Evolutionary conservation across 2,329 filamentous ascomycete species (phyloP).

Genomic region (Epichloe sp.): DNA sequence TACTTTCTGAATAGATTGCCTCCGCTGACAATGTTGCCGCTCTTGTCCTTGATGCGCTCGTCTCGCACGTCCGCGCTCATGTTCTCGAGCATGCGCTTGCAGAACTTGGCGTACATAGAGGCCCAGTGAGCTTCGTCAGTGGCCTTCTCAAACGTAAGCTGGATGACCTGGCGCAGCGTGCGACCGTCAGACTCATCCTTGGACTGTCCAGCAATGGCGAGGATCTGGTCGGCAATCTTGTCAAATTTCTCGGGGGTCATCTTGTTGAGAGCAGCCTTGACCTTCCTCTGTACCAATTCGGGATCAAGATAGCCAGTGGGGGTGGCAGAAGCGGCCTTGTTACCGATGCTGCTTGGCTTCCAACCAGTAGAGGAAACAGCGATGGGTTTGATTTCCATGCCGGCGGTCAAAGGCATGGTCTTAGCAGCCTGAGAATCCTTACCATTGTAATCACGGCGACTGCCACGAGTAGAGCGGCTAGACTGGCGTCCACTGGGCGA

Average conservation of each 20-base stretch:
- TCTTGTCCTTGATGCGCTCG: conserved; percentile 86
- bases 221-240: conserved; percentile 84
- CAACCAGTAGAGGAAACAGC: conserved; percentile 62
- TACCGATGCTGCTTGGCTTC: conserved; percentile 67
- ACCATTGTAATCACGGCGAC: conserved; percentile 46
- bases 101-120: conserved; percentile 98
- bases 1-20: conserved; percentile 97
- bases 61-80: conserved; percentile 95
- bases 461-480: conserved; percentile 49
- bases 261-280: conserved; percentile 97
- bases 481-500: conserved; percentile 51
- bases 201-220: conserved; percentile 84
- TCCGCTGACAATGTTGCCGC: conserved; percentile 75
- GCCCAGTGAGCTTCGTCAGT: conserved; percentile 98
- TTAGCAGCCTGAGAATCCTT: conserved; percentile 63
- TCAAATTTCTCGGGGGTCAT: conserved; percentile 99
- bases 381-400: conserved; percentile 71
- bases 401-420: conserved; percentile 82
- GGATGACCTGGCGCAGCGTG: conserved; percentile 92
- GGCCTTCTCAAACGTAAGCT: conserved; percentile 97
- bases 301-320: conserved; percentile 55
- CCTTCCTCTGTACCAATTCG: conserved; percentile 93
- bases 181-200: conserved; percentile 91
- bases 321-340: conserved; percentile 24
- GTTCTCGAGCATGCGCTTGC: conserved; percentile 87